Evolutionary conservation across 768 basidiomycete genomes (phyloP), one percentile per base, ranked within the genome.

Genomic region (Pulveroboletus sp.): DNA sequence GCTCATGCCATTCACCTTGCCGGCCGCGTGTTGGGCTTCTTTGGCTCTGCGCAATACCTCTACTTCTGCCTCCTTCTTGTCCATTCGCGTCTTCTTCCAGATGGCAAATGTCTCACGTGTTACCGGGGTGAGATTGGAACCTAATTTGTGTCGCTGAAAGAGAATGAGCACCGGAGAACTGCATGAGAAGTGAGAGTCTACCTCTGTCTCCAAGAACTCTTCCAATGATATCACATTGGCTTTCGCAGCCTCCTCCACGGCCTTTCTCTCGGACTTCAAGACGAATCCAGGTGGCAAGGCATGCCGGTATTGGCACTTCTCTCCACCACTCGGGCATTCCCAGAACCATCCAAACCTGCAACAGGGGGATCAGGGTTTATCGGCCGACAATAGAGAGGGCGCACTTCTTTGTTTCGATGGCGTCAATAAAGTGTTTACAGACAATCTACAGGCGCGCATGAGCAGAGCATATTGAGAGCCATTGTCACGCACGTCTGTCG

Each of bases 201-300:
- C 93, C 84, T 98, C 95, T 43, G 92, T 91, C 72, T 99, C 96
- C 49, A 99, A 67, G 75, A 99, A 99, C 58, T 98, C 96, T 65
- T 98, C 96, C 32, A 99, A 59, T 57, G 89, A 92, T 64, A 99
- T 98, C 43, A 76, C 73, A 50, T 89, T 86, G 5, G 88, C 85
- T 69, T 92, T 94, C 22, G 88, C 91, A 3, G 89, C 92, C 13
- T 94, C 94, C 45, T 93, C 93, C 32, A 81, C 73, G 4, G 91
- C 91, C 70, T 97, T 97, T 72, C 76, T 85, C 70, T 98, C 92
- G 4, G 91, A 90, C 68, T 89, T 96, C 59, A 98, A 81, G 20
- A 96, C 86, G 68, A 96, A 98, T 4, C 95, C 95, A 29, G 95
- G 91, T 9, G 95, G 95, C 12, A 98, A 76, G 0, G 95, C 95